Conservation (phyloP, 331 rosid species). For the Cydonia oblonga region DNA sequence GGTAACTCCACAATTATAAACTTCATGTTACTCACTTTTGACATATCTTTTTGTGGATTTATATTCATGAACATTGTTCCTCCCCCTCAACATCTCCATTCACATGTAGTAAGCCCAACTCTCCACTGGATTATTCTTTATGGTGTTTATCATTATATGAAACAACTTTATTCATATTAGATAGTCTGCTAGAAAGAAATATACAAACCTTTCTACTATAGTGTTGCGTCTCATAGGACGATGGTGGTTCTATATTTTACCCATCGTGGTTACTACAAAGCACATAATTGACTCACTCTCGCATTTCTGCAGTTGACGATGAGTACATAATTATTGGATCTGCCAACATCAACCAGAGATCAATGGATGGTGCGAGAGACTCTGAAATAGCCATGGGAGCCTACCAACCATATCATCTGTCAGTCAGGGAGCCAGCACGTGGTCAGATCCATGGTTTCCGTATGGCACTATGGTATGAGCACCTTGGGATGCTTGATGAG, state of each 20-base stretch:
- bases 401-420: slow-evolving; percentile 72
- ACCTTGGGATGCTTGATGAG: slow-evolving; percentile 77
- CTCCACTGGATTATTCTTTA: neutral
- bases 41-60: neutral
- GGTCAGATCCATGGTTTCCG: slow-evolving; percentile 97
- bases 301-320: slow-evolving; percentile 60
- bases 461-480: slow-evolving; percentile 84
- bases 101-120: neutral
- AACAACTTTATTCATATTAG: neutral
- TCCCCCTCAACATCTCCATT: neutral
- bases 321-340: slow-evolving; percentile 95
- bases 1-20: slow-evolving; percentile 27
- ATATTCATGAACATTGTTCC: neutral
- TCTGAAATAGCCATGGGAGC: slow-evolving; percentile 98
- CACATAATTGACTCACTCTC: neutral
- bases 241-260: neutral
- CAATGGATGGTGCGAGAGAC: slow-evolving; percentile 94
- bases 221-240: neutral
- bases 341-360: slow-evolving; percentile 97
- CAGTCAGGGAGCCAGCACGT: slow-evolving; percentile 62
- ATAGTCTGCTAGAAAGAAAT: neutral
- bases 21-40: neutral
- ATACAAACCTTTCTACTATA: neutral
- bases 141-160: neutral
- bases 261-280: neutral